Evolutionary conservation across 805 yeast genomes (phyloP).

Genomic region (Candida nanaspora): DNA sequence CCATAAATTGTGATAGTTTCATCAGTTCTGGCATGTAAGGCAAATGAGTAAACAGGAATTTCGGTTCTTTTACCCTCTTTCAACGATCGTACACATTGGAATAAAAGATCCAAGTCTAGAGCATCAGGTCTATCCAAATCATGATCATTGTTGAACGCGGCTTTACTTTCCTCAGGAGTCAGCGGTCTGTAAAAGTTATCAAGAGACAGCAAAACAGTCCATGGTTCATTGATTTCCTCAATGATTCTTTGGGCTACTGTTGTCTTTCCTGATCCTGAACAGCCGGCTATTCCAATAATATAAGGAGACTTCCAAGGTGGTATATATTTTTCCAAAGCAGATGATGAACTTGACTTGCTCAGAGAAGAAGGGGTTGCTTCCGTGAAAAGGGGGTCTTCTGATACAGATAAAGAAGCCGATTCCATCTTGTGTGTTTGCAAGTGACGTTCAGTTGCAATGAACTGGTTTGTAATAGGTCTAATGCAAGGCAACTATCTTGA

Average conservation of each 20-base stretch:
- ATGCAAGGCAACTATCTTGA: no score
- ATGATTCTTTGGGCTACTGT: conserved; percentile 82
- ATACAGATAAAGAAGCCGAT: no score
- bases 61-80: conserved; percentile 63
- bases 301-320: conserved; percentile 92
- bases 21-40: conserved; percentile 51
- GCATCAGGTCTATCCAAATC: conserved; percentile 90
- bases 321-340: conserved; percentile 30
- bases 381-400: no score
- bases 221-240: conserved; percentile 73
- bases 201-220: conserved; percentile 85
- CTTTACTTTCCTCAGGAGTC: conserved; percentile 46
- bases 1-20: conserved; percentile 78
- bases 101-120: conserved; percentile 68
- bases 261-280: conserved; percentile 89
- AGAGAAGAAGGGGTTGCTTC: no score
- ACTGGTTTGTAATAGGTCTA: no score
- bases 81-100: conserved; percentile 53
- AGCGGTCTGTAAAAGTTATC: conserved; percentile 89
- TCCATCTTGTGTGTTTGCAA: no score
- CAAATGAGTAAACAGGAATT: conserved; percentile 67
- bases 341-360: not conserved
- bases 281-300: conserved; percentile 82
- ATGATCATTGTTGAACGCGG: conserved; percentile 62
- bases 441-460: no score